Evolutionary conservation across 2,329 filamentous ascomycete genomes (phyloP), one percentile per base, ranked within the genome.

Genomic region (Neobulgaria alba): DNA sequence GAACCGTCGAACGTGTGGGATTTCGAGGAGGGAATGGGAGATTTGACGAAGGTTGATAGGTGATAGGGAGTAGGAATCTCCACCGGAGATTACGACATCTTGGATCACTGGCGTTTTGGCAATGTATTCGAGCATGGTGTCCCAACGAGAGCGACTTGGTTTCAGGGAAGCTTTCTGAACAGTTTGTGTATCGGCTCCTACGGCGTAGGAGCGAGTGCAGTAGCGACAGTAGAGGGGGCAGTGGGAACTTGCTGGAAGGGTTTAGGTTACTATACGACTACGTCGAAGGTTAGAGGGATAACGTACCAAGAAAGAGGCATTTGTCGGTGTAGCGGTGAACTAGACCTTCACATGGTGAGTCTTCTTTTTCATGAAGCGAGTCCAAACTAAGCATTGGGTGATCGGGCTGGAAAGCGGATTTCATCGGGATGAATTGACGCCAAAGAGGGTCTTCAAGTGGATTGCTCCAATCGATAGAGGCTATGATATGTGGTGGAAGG

Each of bases 241-340:
- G 12, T 76, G 69, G 2, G 72, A 75, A 0, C 68, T 71, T 10
- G 73, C 75, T 78, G 12, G 18, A 18, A 26, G 12, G 8, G 20
- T 3, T 35, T n/a, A 39, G 12, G 12, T 12, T 14, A 4, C 18
- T 15, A 12, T 19, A 31, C 56, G n/a, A 18, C 33, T 35, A 19
- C 20, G 12, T 19, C 17, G 16, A 35, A 20, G 17, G 20, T 35
- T n/a, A 18, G 33, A 35, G 33, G 18, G 16, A 35, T 35, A 19
- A 20, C 33, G 23, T 59, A 78, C 75, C 68, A 20, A 81, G 60
- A 40, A 82, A 78, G 4, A 82, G 57, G 2, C 71, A 76, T 56
- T 77, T 79, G 44, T 79, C 75, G 0, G 69, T 69, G 54, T 82
- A 82, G n/a, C 77, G 67, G 55, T 80, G 76, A 2, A 81, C 73